phyloP scores from a whole-genome alignment of 1,139 yeast genomes.

The Komagataea norvegica region DNA sequence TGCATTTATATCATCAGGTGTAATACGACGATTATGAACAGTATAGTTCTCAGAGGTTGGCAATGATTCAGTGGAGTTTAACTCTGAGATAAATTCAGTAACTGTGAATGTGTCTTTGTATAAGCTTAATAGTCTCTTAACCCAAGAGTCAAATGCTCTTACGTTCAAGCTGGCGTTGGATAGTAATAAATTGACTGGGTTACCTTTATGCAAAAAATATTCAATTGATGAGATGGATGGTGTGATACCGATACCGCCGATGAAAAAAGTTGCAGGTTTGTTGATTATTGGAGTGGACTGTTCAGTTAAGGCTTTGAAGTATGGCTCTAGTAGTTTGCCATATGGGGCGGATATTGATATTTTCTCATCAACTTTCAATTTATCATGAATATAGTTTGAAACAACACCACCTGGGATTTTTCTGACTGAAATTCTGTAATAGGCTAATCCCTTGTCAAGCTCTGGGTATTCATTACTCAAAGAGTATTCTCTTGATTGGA shows the following conservation, averaged over 20 bases:
- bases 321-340: conserved; percentile 43
- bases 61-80: not conserved
- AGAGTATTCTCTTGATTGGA: conserved; percentile 48
- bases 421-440: conserved; percentile 53
- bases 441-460: conserved; percentile 23
- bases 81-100: conserved; percentile 16
- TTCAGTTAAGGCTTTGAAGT: conserved; percentile 17
- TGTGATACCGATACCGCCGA: conserved; percentile 69
- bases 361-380: conserved; percentile 45
- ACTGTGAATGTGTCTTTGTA: conserved; percentile 14
- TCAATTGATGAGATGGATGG: conserved; percentile 34
- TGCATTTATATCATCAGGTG: conserved; percentile 10
- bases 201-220: conserved; percentile 17
- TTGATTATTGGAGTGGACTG: conserved; percentile 24
- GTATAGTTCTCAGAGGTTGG: conserved; percentile 9
- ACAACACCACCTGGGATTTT: conserved; percentile 45
- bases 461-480: conserved; percentile 35
- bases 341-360: conserved; percentile 55
- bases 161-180: conserved; percentile 14
- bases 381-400: conserved; percentile 50
- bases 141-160: conserved; percentile 17
- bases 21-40: conserved; percentile 10
- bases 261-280: conserved; percentile 41
- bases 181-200: conserved; percentile 15
- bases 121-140: conserved; percentile 11